Conservation (phyloP, 139 green algal genomes). For the Chlorella sp. region DNA sequence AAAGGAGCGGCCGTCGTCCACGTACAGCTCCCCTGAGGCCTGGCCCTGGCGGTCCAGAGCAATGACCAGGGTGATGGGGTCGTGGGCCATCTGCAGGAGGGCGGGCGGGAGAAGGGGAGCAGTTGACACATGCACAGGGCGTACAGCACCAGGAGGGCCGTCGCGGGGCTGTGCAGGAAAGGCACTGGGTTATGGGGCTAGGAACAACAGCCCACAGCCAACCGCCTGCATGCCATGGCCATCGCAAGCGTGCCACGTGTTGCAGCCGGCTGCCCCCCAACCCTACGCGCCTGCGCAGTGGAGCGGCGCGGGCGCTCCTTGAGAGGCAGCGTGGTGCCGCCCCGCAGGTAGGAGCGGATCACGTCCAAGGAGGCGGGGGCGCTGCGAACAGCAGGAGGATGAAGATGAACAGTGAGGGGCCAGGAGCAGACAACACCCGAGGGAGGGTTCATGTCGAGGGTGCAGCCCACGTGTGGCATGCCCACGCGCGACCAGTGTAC, state of each 20-base stretch:
- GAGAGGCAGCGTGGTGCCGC: conserved; percentile 83
- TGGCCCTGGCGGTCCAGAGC: conserved; percentile 73
- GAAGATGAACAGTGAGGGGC: background rate
- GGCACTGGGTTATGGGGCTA: no score
- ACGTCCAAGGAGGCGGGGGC: conserved; percentile 75
- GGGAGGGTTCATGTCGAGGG: background rate
- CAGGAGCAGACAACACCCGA: background rate
- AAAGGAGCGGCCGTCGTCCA: conserved; percentile 95
- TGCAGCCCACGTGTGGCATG: no score
- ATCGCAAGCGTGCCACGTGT: background rate
- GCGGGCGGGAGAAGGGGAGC: background rate
- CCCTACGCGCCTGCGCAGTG: background rate
- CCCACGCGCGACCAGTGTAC: no score
- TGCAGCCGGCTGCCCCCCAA: background rate
- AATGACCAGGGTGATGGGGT: conserved; percentile 93
- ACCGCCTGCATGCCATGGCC: background rate
- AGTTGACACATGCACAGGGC: background rate
- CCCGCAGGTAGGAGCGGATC: conserved; percentile 83
- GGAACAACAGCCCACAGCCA: no score
- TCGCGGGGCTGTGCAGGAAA: no score
- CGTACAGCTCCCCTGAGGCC: conserved; percentile 88
- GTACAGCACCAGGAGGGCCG: no score
- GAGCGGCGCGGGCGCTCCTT: conserved; percentile 74
- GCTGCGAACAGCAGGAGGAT: background rate
- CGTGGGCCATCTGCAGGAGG: conserved; percentile 55